Evolutionary conservation across 495 filamentous ascomycete species (phyloP), one percentile per base, ranked within the genome.

Genomic region (Amphirosellinia nigrospora): DNA sequence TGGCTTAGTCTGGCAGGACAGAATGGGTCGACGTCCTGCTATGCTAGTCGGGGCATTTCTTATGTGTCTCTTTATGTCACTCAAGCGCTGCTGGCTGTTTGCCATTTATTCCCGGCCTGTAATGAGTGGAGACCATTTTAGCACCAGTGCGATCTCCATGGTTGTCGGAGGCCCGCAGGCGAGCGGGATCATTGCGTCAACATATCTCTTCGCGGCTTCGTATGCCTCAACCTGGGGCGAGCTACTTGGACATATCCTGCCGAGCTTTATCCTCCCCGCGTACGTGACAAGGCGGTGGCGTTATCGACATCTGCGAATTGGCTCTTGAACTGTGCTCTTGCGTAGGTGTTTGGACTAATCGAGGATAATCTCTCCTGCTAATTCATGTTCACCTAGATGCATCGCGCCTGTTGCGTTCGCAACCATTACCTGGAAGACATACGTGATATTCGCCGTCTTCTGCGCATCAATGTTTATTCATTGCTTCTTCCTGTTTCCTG

Each of bases 401-500:
- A 94, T 95, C 70, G 90, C 93, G 4, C 92, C 92, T 2, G 88
- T 90, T 0, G 87, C 91, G 1, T 94, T 94, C 72, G 88, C 82
- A 60, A 91, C 86, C 71, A 93, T 94, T 72, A 80, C 86, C 66
- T 95, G 91, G 92, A 85, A 86, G 79, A 86, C 86, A 0, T 95
- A 94, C 72, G 81, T 93, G 50, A 76, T 94, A 26, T 95, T 94
- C 71, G 92, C 90, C 43, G 87, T 90, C 10, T 94, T 94, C 78
- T 92, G 88, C 77, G 87, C 88, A 61, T 81, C 82, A 66, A 93
- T 92, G 88, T 86, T 87, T 59, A 74, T 92, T 23, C 93, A 94
- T 74, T 86, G 89, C n/a, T 93, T 88, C 82, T 93, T 94, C 80
- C 80, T 92, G 72, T 93, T 95, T 84, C 93, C 92, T 1, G 92